phyloP scores from a whole-genome alignment of 352 stramenopile species.

The Pythium dissimile region DNA sequence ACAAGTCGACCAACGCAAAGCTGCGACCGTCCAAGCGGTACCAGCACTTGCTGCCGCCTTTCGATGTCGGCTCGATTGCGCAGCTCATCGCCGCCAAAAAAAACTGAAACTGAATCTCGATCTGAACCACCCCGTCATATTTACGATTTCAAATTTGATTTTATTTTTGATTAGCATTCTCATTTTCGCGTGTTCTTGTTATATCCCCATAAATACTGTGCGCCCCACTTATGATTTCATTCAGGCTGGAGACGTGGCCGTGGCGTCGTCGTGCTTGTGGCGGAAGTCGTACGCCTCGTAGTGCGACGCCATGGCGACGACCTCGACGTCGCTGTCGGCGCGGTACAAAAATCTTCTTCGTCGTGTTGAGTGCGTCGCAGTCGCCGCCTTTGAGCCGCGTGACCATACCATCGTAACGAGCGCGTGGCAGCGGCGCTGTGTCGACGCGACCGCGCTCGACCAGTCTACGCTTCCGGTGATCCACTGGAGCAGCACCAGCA shows the following conservation, averaged over 20 bases:
- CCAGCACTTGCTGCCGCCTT: slow-evolving; percentile 22
- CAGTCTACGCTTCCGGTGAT: slow-evolving; percentile 42
- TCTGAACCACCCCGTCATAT: background rate
- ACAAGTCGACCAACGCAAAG: background rate
- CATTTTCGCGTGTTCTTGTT: background rate
- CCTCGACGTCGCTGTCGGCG: slow-evolving; percentile 16
- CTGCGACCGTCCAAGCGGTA: slow-evolving; percentile 16
- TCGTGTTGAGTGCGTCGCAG: background rate
- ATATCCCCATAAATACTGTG: slow-evolving; percentile 5
- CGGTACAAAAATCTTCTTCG: slow-evolving; percentile 19
- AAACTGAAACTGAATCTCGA: background rate
- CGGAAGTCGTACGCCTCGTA: slow-evolving; percentile 13
- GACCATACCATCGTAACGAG: background rate
- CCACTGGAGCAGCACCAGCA: slow-evolving; percentile 41
- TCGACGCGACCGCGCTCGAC: background rate
- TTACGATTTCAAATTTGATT: background rate
- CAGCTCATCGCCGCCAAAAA: slow-evolving; percentile 12
- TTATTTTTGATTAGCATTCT: background rate
- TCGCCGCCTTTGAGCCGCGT: background rate
- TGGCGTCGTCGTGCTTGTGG: slow-evolving; percentile 1
- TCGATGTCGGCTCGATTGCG: slow-evolving; percentile 11
- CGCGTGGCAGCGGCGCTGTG: background rate
- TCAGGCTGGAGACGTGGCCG: background rate
- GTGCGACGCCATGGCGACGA: slow-evolving; percentile 10
- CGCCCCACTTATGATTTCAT: no score